Evolutionary conservation across 2,329 filamentous ascomycete species (phyloP).

Genomic region (Curvularia sp.): DNA sequence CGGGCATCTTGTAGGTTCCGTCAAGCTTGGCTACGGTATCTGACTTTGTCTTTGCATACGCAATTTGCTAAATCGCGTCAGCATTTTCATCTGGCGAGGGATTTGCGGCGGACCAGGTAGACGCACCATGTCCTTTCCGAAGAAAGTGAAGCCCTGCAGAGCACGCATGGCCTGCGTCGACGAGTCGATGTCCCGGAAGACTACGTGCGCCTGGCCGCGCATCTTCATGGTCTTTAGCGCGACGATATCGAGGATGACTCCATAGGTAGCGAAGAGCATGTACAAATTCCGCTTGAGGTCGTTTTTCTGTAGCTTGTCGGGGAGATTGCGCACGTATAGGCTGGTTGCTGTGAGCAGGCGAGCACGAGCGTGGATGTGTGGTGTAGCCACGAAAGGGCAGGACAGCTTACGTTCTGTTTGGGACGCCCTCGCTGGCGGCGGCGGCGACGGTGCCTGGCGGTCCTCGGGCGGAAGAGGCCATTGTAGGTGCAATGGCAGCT

Average conservation of each 20-base stretch:
- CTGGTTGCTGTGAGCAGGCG: slow-evolving; percentile 55
- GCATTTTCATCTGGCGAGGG: background rate
- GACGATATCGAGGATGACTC: slow-evolving; percentile 89
- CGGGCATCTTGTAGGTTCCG: slow-evolving; percentile 81
- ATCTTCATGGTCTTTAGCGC: slow-evolving; percentile 89
- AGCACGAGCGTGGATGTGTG: background rate
- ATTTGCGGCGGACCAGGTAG: background rate
- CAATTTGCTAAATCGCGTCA: slow-evolving; percentile 71
- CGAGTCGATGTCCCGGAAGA: slow-evolving; percentile 88
- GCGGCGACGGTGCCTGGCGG: slow-evolving; percentile 33
- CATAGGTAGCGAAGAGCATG: slow-evolving; percentile 92
- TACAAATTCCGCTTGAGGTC: slow-evolving; percentile 89
- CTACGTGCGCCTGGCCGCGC: slow-evolving; percentile 93
- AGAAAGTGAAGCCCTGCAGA: slow-evolving; percentile 83
- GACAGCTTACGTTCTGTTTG: slow-evolving; percentile 47
- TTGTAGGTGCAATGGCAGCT: slow-evolving; percentile 17
- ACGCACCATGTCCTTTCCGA: slow-evolving; percentile 83
- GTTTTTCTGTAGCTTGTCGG: slow-evolving; percentile 86
- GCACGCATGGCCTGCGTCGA: slow-evolving; percentile 93
- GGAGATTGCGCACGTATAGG: slow-evolving; percentile 88
- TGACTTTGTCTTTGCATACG: slow-evolving; percentile 89
- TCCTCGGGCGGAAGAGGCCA: slow-evolving; percentile 39
- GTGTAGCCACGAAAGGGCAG: slow-evolving; percentile 8
- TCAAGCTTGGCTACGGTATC: slow-evolving; percentile 89
- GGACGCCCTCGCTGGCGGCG: slow-evolving; percentile 27